Evolutionary conservation across 1,139 yeast species (phyloP), one percentile per base, ranked within the genome.

Genomic region (Candida labiduridarum): DNA sequence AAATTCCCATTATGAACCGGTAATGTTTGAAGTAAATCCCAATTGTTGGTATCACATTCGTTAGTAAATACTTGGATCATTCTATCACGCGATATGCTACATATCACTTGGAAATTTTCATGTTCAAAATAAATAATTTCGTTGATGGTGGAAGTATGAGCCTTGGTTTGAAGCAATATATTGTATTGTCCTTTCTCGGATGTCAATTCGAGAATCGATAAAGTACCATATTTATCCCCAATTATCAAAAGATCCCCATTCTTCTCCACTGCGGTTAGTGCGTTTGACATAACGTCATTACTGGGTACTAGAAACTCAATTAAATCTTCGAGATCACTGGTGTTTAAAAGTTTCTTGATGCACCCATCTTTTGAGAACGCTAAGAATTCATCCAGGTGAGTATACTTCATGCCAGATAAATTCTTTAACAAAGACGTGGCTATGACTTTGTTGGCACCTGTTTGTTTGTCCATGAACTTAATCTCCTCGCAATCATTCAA

Each of bases 1-100:
- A 84, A 63, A 56, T 80, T 83, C 0, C 84, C 87, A 49, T 79
- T 81, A 58, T 85, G 89, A 2, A 76, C 66, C 0, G 81, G 78
- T 19, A 84, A 60, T 0, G 90, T 84, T 59, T 83, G 87, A 33
- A 76, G 62, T 7, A 84, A 62, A 9, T 71, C 73, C 88, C 88
- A 84, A 0, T 55, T 50, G 2, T 48, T 39, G 1, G 47, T 48
- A 1, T 48, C 48, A 1, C 44, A 46, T 8, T 38, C 43, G 38
- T 59, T 61, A 35, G 50, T 55, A 52, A 81, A 82, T 0, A 84
- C 61, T 60, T 85, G 89, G 38, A 84, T 76, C 71, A 84, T 84
- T 44, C 89, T 62, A 61, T 85, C 89, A 35, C 89, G 67, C 2
- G 87, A 80, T 38, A 82, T 76, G 46, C 79, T 75, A 18, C 73